Conservation (phyloP, 495 filamentous ascomycete genomes). For the Entonaema liquescens region DNA sequence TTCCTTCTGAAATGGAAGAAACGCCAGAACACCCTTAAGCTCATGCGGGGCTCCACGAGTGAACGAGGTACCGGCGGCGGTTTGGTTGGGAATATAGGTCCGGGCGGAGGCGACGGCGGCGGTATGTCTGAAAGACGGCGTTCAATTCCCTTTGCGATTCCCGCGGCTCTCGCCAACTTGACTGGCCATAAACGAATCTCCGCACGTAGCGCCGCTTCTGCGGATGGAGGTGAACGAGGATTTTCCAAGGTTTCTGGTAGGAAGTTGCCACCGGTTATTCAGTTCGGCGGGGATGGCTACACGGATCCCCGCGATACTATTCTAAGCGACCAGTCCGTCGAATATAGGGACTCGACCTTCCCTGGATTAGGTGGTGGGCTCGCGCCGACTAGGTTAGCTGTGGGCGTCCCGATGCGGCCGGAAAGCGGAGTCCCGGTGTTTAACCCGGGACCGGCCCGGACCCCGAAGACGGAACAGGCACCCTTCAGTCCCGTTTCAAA, state of each 20-base stretch:
- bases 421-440: slow-evolving; percentile 56
- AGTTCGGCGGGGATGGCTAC: slow-evolving; percentile 75
- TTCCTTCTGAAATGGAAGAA: slow-evolving; percentile 66
- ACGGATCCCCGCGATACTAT: slow-evolving; percentile 62
- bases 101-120: slow-evolving; percentile 40
- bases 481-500: slow-evolving; percentile 51
- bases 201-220: slow-evolving; percentile 50
- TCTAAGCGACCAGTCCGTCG: slow-evolving; percentile 56
- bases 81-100: slow-evolving; percentile 33
- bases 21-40: slow-evolving; percentile 47
- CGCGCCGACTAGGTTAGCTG: slow-evolving; percentile 46
- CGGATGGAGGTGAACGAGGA: slow-evolving; percentile 59
- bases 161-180: slow-evolving; percentile 61
- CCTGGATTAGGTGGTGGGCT: slow-evolving; percentile 45
- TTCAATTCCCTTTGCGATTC: slow-evolving; percentile 64
- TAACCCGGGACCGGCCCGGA: slow-evolving; percentile 55
- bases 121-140: slow-evolving; percentile 57
- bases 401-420: slow-evolving; percentile 59
- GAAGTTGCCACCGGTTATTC: slow-evolving; percentile 75
- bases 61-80: slow-evolving; percentile 44
- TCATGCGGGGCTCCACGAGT: slow-evolving; percentile 45
- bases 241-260: slow-evolving; percentile 70
- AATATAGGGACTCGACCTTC: slow-evolving; percentile 60
- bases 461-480: slow-evolving; percentile 52
- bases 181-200: slow-evolving; percentile 59